Evolutionary conservation across 2,329 filamentous ascomycete genomes (phyloP).

Genomic region (Cercospora sp.): DNA sequence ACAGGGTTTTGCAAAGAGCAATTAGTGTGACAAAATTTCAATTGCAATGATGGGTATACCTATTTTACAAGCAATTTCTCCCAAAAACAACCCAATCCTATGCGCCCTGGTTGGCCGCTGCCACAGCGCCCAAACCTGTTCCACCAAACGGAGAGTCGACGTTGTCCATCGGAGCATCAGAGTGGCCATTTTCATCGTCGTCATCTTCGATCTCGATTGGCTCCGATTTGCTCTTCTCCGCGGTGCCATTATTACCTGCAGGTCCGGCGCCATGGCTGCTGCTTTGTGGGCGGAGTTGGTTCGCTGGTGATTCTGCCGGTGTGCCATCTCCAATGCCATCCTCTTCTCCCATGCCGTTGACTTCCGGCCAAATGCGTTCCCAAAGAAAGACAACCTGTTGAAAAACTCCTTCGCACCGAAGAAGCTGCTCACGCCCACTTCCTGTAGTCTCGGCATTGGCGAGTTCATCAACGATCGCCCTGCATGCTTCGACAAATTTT

Average conservation of each 20-base stretch:
- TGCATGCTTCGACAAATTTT: constrained; percentile 53
- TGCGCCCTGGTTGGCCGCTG: constrained; percentile 25
- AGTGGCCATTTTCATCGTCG: constrained; percentile 19
- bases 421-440: constrained; percentile 52
- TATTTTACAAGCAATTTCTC: not conserved
- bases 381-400: constrained; percentile 52
- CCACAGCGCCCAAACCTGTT: constrained; percentile 27
- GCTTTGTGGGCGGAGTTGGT: constrained; percentile 14
- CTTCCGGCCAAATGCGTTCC: constrained; percentile 53
- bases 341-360: constrained; percentile 53
- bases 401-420: constrained; percentile 51
- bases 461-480: constrained; percentile 52
- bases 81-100: not conserved
- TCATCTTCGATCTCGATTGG: constrained; percentile 28
- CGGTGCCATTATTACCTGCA: constrained; percentile 17
- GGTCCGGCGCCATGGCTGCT: constrained; percentile 17
- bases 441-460: constrained; percentile 50
- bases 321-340: constrained; percentile 37
- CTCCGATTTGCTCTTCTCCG: constrained; percentile 16
- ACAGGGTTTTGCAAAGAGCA: not conserved
- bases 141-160: constrained; percentile 27
- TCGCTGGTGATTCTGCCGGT: constrained; percentile 7
- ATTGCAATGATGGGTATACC: not conserved
- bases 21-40: not conserved
- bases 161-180: constrained; percentile 11